Evolutionary conservation across 345 rosid species (phyloP).

Genomic region (Brassica nigra): DNA sequence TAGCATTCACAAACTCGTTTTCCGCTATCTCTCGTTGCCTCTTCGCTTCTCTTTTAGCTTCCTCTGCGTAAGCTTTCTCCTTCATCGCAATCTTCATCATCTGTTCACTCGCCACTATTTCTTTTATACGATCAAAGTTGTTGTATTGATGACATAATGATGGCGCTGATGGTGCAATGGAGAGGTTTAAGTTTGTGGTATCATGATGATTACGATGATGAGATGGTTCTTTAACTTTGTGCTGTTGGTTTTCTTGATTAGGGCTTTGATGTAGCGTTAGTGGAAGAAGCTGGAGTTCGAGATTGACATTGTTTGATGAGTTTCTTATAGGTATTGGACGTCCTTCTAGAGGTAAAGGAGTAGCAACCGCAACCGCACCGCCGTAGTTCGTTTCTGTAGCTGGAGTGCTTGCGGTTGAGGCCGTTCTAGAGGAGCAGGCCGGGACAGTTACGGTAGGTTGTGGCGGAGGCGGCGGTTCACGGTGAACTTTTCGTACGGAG

Average conservation of each 20-base stretch:
- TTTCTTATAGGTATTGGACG: constrained; percentile 29
- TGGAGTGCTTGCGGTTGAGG: constrained; percentile 76
- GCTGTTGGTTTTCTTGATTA: constrained; percentile 33
- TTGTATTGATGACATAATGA: constrained; percentile 30
- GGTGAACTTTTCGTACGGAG: constrained; percentile 52
- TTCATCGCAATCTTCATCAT: constrained; percentile 56
- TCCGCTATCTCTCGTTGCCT: constrained; percentile 79
- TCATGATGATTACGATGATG: constrained; percentile 29
- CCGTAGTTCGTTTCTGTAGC: constrained; percentile 67
- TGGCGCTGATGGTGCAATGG: constrained; percentile 55
- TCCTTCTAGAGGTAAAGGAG: constrained; percentile 37
- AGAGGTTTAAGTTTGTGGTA: constrained; percentile 62
- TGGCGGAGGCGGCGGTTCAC: constrained; percentile 48
- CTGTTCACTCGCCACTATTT: constrained; percentile 51
- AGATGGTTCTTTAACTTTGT: constrained; percentile 19
- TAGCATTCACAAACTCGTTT: constrained; percentile 66
- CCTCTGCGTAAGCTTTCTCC: constrained; percentile 71
- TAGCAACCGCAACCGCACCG: constrained; percentile 37
- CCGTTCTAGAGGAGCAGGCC: constrained; percentile 71
- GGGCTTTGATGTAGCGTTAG: constrained; percentile 38
- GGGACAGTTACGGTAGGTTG: constrained; percentile 43
- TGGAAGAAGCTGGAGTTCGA: constrained; percentile 73
- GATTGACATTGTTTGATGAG: constrained; percentile 50
- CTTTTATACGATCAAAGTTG: constrained; percentile 49
- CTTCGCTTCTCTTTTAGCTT: constrained; percentile 67